Evolutionary conservation across 1,284 basidiomycete species (phyloP).

Genomic region (Leccinum solheimii): DNA sequence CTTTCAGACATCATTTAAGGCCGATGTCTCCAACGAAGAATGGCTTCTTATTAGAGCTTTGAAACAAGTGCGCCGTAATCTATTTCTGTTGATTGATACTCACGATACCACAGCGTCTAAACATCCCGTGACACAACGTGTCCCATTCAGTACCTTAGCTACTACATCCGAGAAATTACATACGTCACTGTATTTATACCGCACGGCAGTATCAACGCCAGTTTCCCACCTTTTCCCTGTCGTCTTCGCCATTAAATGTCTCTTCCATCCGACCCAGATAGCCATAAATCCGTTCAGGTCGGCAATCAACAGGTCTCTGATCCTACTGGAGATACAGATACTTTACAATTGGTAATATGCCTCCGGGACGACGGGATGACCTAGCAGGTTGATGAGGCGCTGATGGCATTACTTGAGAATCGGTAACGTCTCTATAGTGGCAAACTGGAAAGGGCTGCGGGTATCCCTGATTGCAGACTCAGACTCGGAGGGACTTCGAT

Average conservation of each 20-base stretch:
- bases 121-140: conserved; percentile 41
- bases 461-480: conserved; percentile 60
- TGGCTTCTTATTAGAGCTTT: conserved; percentile 93
- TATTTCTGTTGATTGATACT: conserved; percentile 4
- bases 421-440: conserved; percentile 74
- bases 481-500: conserved; percentile 23
- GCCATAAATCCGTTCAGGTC: conserved; percentile 7
- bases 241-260: conserved; percentile 23
- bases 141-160: background rate
- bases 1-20: conserved; percentile 78
- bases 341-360: conserved; percentile 62
- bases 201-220: conserved; percentile 7
- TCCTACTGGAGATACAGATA: conserved; percentile 45
- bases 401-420: conserved; percentile 39
- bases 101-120: conserved; percentile 40
- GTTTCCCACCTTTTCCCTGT: background rate
- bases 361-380: conserved; percentile 33
- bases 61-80: conserved; percentile 66
- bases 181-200: conserved; percentile 37
- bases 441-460: conserved; percentile 81
- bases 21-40: conserved; percentile 89
- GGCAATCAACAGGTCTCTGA: conserved; percentile 12
- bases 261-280: conserved; percentile 8
- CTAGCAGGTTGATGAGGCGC: conserved; percentile 27
- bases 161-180: conserved; percentile 10